Evolutionary conservation across 1,284 basidiomycete species (phyloP).

Genomic region (Ceratobasidium papillatum): DNA sequence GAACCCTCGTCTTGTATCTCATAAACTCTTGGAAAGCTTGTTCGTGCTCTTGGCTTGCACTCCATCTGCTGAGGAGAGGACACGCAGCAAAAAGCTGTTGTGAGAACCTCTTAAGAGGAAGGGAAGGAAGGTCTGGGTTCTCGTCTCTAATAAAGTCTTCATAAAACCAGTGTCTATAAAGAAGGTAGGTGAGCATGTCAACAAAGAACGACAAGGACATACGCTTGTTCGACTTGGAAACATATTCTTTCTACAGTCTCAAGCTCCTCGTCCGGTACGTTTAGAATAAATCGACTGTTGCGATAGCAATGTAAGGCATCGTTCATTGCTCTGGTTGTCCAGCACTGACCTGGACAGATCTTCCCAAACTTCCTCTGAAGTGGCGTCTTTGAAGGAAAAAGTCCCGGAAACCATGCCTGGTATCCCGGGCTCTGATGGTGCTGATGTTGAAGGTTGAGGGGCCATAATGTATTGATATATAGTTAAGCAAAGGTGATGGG

Average conservation of each 20-base stretch:
- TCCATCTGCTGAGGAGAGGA: conserved; percentile 79
- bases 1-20: conserved; percentile 96
- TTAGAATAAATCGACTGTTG: conserved; percentile 91
- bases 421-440: conserved; percentile 10
- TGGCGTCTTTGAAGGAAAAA: conserved; percentile 47
- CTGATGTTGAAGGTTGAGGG: conserved; percentile 16
- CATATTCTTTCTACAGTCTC: conserved; percentile 92
- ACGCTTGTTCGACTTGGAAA: conserved; percentile 99
- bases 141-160: conserved; percentile 97
- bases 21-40: conserved; percentile 84
- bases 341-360: conserved; percentile 81
- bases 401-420: conserved; percentile 27
- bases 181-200: conserved; percentile 34
- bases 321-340: conserved; percentile 5
- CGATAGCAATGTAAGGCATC: conserved; percentile 34
- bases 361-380: conserved; percentile 70
- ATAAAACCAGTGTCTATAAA: conserved; percentile 95
- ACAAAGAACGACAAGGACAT: conserved; percentile 52
- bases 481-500: conserved; percentile 8
- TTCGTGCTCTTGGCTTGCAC: conserved; percentile 72
- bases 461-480: conserved; percentile 19
- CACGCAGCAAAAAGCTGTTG: conserved; percentile 87
- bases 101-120: conserved; percentile 94
- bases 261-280: conserved; percentile 94
- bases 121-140: conserved; percentile 86